phyloP scores from a whole-genome alignment of 176 grass and related monocot species.

The Lolium perenne region DNA sequence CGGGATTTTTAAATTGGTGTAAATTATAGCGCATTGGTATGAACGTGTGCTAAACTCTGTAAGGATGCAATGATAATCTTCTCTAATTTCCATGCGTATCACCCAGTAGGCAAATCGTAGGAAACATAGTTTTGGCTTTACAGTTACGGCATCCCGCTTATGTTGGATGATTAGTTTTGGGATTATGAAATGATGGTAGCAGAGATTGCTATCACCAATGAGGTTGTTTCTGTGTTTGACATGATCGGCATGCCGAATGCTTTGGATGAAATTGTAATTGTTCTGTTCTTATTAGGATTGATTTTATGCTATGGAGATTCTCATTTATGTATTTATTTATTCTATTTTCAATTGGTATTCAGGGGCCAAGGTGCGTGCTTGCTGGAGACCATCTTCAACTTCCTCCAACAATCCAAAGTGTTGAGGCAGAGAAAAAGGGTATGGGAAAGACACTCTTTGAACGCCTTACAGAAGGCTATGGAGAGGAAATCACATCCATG shows the following conservation, averaged over 20 bases:
- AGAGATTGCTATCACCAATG: conserved; percentile 15
- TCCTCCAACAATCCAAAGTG: conserved; percentile 93
- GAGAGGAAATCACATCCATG: conserved; percentile 83
- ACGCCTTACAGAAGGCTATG: conserved; percentile 75
- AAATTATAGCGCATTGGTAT: not conserved
- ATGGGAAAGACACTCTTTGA: conserved; percentile 96
- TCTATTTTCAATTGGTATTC: conserved; percentile 31
- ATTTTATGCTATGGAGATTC: not conserved
- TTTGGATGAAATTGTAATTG: not conserved
- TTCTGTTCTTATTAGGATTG: not conserved
- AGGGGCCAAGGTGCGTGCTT: conserved; percentile 90
- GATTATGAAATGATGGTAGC: not conserved
- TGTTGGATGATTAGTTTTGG: not conserved
- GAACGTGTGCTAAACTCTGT: not conserved
- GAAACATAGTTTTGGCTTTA: conserved; percentile 5
- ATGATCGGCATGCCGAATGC: conserved; percentile 19
- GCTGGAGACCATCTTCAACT: conserved; percentile 97
- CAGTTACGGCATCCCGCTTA: not conserved
- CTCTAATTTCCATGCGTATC: conserved; percentile 8
- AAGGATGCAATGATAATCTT: conserved; percentile 11
- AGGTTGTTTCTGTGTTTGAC: conserved; percentile 26
- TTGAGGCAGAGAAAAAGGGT: conserved; percentile 89
- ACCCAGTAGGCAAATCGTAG: not conserved
- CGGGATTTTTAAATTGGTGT: not conserved
- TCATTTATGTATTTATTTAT: conserved; percentile 17